Percentiles rank a stretch among this genome's conserved stretches.
These are phyloP conservation scores for Madurella mycetomatis DNA, from an alignment of 2,329 filamentous ascomycete species.

Conservation along the genomic window DNA sequence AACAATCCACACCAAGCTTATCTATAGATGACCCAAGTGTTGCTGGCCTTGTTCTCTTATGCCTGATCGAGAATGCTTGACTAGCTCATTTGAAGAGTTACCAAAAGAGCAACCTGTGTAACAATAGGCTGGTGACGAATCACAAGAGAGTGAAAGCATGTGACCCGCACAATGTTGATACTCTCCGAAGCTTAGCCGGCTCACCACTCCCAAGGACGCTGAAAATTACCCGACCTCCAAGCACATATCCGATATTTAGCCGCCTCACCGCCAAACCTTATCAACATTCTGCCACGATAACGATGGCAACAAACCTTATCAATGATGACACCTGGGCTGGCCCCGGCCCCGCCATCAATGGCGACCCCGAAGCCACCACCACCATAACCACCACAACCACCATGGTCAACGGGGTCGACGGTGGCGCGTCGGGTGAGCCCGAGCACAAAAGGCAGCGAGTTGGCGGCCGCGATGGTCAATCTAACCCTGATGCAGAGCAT, in stretches of 20 bases:
- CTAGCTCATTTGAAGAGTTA: too few species aligned
- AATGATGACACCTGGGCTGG: neutral
- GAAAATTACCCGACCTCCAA: neutral
- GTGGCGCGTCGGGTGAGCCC: neutral
- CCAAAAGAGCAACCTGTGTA: too few species aligned
- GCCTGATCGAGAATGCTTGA: too few species aligned
- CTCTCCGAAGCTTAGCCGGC: neutral
- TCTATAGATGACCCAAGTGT: too few species aligned
- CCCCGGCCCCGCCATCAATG: constrained; percentile 2
- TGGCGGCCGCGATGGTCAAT: neutral
- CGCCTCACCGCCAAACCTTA: constrained; percentile 1
- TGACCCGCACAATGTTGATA: neutral
- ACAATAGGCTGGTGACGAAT: too few species aligned
- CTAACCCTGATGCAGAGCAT: neutral
- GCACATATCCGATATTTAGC: neutral
- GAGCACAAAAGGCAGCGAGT: constrained; percentile 3
- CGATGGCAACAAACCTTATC: neutral
- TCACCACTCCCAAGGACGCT: neutral
- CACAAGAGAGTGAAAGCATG: too few species aligned
- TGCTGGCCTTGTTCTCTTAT: too few species aligned
- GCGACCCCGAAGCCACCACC: neutral
- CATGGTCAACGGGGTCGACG: neutral
- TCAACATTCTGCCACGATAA: constrained; percentile 6
- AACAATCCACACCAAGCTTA: too few species aligned
- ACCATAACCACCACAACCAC: neutral